Percentiles rank a stretch among this genome's conserved stretches.
phyloP scores from a whole-genome alignment of 331 rosid genomes.

The Pyrus hybrid region DNA sequence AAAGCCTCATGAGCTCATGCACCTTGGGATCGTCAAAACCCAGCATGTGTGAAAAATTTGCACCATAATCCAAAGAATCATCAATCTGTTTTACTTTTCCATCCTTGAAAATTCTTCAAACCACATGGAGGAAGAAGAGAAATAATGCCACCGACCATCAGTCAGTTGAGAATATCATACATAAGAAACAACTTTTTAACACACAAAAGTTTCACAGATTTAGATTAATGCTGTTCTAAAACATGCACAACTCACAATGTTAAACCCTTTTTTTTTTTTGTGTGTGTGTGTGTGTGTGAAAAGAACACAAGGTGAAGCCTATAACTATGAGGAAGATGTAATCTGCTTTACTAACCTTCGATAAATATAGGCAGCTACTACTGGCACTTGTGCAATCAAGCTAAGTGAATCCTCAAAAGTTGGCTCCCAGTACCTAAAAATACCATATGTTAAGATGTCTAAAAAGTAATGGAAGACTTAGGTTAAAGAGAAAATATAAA shows the following conservation, averaged over 20 bases:
- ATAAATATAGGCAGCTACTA: slow-evolving; percentile 83
- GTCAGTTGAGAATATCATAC: not conserved
- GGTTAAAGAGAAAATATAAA: slow-evolving; percentile 1
- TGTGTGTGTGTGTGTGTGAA: too few relatives aligned
- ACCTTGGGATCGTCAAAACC: slow-evolving; percentile 83
- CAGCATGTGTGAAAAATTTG: slow-evolving; percentile 80
- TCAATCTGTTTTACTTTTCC: slow-evolving; percentile 63
- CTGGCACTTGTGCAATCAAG: slow-evolving; percentile 82
- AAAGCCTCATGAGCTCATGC: slow-evolving; percentile 95
- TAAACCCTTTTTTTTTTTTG: not conserved
- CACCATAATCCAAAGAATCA: slow-evolving; percentile 91
- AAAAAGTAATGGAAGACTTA: slow-evolving; percentile 8
- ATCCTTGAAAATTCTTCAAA: slow-evolving; percentile 71
- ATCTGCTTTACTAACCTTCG: slow-evolving; percentile 52
- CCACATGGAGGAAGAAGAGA: not conserved
- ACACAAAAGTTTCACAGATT: not conserved
- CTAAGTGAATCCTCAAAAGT: slow-evolving; percentile 85
- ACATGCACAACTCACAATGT: not conserved
- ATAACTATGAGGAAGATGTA: not conserved
- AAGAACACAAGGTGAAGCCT: not conserved
- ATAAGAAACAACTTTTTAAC: not conserved
- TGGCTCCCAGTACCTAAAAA: slow-evolving; percentile 93
- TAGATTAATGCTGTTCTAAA: not conserved
- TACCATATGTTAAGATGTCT: slow-evolving; percentile 10
- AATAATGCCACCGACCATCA: not conserved